phyloP scores from a whole-genome alignment of 2,329 filamentous ascomycete genomes.

The Aspergillus proliferans region DNA sequence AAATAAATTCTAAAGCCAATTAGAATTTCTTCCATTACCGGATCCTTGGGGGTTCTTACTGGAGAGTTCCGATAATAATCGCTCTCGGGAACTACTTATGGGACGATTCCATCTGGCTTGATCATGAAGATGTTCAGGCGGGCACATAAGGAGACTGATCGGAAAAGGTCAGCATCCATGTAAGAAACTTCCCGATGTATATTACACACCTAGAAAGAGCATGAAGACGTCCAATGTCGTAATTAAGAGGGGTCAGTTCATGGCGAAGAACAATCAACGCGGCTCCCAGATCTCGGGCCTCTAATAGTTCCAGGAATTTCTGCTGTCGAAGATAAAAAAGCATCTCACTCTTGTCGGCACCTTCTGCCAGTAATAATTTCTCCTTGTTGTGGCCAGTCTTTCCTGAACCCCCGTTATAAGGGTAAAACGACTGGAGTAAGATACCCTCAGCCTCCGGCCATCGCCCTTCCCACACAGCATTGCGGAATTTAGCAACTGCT shows the following conservation, averaged over 20 bases:
- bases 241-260: conserved; percentile 80
- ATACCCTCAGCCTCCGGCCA: conserved; percentile 84
- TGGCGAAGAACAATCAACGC: conserved; percentile 78
- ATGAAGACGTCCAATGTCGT: conserved; percentile 70
- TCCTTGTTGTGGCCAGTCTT: conserved; percentile 27
- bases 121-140: conserved; percentile 66
- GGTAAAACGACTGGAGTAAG: conserved; percentile 51
- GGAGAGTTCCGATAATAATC: conserved; percentile 73
- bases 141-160: conserved; percentile 77
- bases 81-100: conserved; percentile 64
- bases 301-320: conserved; percentile 87
- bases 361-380: conserved; percentile 68
- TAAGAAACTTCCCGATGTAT: not conserved
- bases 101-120: conserved; percentile 85
- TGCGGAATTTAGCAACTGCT: conserved; percentile 78
- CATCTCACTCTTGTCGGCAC: conserved; percentile 72
- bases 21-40: conserved; percentile 17
- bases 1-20: conserved; percentile 65
- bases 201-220: conserved; percentile 63
- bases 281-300: conserved; percentile 63
- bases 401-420: conserved; percentile 35
- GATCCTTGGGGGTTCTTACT: conserved; percentile 48
- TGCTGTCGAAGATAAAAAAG: conserved; percentile 84
- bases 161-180: conserved; percentile 1
- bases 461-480: conserved; percentile 68